Conservation (phyloP, 306 rosid genomes). For the Trichosanthes cucumerina region DNA sequence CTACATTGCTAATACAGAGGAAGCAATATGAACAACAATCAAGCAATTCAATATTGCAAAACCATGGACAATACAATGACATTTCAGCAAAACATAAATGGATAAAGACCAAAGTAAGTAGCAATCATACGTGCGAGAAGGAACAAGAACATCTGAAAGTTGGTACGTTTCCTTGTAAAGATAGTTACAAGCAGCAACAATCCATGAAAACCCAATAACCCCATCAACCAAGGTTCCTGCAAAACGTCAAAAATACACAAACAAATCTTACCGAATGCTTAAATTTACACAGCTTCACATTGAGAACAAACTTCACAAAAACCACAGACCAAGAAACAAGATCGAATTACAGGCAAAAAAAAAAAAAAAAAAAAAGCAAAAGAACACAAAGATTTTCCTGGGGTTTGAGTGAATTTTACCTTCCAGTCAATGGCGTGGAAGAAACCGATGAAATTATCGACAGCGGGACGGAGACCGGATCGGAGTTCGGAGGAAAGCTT, state of each 20-base stretch:
- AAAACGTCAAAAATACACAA: neutral
- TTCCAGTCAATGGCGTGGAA: conserved; percentile 91
- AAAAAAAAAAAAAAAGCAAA: neutral
- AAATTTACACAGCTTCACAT: neutral
- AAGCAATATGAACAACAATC: neutral
- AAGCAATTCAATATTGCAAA: neutral
- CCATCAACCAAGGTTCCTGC: conserved; percentile 85
- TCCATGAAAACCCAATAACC: conserved; percentile 45
- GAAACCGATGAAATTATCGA: conserved; percentile 69
- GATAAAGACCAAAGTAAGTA: conserved; percentile 9
- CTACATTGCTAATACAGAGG: neutral
- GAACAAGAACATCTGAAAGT: conserved; percentile 83
- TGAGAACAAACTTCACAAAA: neutral
- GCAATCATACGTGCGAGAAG: conserved; percentile 51
- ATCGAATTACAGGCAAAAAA: neutral
- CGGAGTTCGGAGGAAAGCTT: conserved; percentile 69
- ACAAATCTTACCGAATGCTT: neutral
- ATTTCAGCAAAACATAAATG: conserved; percentile 8
- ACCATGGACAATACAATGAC: neutral
- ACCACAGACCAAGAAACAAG: neutral
- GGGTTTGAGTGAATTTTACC: conserved; percentile 22
- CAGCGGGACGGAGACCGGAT: conserved; percentile 54
- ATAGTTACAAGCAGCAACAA: conserved; percentile 36
- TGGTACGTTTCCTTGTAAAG: conserved; percentile 58
- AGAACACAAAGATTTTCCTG: neutral